Conservation (phyloP, 352 stramenopile genomes). For the Blastocystis sp. region DNA sequence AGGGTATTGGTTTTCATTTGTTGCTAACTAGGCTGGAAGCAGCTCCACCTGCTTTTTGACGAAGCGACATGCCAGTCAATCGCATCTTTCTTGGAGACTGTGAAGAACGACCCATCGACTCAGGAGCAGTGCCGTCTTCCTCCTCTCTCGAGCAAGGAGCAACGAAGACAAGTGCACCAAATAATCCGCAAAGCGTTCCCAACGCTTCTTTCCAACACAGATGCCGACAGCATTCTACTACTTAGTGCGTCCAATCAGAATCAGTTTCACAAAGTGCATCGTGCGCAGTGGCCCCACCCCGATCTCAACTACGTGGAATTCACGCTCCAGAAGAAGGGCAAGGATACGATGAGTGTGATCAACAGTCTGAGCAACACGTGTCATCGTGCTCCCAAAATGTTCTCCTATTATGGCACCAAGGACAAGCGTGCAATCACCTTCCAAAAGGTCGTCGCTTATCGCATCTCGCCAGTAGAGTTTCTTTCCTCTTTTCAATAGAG, state of each 20-base stretch:
- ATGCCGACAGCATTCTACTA: conserved; percentile 6
- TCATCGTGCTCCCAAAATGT: conserved; percentile 41
- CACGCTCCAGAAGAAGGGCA: conserved; percentile 9
- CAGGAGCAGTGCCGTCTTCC: background rate
- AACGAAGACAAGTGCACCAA: conserved; percentile 23
- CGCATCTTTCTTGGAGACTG: background rate
- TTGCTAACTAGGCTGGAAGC: conserved; percentile 10
- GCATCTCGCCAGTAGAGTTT: conserved; percentile 1
- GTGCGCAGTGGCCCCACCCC: background rate
- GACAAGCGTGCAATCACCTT: conserved; percentile 55
- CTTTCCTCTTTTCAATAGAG: background rate
- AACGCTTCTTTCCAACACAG: background rate
- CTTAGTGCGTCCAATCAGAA: background rate
- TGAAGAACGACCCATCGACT: background rate
- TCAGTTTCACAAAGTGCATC: background rate
- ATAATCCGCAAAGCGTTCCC: conserved; percentile 43
- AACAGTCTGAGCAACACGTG: background rate
- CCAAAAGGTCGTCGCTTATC: conserved; percentile 21
- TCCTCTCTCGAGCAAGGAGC: background rate
- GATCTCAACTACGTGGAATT: conserved; percentile 54
- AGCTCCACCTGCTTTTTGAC: background rate
- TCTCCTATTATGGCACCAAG: conserved; percentile 40
- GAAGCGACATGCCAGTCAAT: background rate
- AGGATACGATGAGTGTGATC: conserved; percentile 33
- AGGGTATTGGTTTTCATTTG: background rate